These are phyloP conservation scores for Panicum virgatum DNA, from an alignment of 202 grass and related monocot genomes.

Conservation along the genomic window DNA sequence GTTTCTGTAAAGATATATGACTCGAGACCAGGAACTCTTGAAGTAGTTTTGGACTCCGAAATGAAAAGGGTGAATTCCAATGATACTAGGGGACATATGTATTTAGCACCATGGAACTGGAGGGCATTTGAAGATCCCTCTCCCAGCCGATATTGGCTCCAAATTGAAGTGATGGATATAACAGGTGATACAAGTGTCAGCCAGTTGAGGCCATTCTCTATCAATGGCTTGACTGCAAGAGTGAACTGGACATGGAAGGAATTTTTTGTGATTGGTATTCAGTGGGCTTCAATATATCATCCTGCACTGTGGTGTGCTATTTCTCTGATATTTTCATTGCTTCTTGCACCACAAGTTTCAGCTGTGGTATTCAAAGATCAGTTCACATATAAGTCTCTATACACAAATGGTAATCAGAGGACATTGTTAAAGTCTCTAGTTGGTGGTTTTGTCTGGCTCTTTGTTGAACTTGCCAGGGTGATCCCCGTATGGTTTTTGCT, in stretches of 20 bases:
- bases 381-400: conserved; percentile 41
- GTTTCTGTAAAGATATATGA: conserved; percentile 90
- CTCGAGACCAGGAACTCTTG: conserved; percentile 61
- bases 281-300: conserved; percentile 75
- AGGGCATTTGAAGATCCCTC: conserved; percentile 85
- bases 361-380: conserved; percentile 47
- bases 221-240: conserved; percentile 69
- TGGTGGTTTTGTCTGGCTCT: conserved; percentile 54
- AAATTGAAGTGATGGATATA: conserved; percentile 81
- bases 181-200: conserved; percentile 64
- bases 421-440: conserved; percentile 48
- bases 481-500: conserved; percentile 66
- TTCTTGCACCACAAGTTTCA: conserved; percentile 62
- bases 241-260: conserved; percentile 89
- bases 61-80: conserved; percentile 77
- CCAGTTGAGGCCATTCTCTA: conserved; percentile 81
- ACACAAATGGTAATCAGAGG: conserved; percentile 15
- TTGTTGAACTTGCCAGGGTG: conserved; percentile 67
- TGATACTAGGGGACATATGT: conserved; percentile 73
- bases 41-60: conserved; percentile 65
- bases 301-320: conserved; percentile 57
- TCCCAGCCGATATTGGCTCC: conserved; percentile 78
- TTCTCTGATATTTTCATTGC: conserved; percentile 57
- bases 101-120: conserved; percentile 90
- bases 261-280: conserved; percentile 83